These are phyloP conservation scores for Begonia masoniana DNA, from an alignment of 306 rosid species.

Conservation along the genomic window DNA sequence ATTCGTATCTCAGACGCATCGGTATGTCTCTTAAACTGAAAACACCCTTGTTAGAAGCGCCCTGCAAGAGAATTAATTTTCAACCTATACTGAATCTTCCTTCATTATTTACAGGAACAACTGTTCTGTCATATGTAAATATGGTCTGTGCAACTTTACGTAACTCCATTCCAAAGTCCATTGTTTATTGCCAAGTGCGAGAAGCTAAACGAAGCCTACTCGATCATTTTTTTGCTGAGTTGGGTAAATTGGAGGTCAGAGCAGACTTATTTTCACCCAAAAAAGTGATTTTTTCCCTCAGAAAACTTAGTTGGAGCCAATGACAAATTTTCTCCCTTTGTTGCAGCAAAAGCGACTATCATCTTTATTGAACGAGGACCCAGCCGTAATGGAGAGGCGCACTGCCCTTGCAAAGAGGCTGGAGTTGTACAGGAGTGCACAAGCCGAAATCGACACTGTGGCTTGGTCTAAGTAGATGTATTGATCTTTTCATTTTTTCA, in stretches of 20 bases:
- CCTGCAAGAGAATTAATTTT: too few relatives aligned
- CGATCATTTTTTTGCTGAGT: slow-evolving; percentile 64
- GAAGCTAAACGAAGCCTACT: slow-evolving; percentile 85
- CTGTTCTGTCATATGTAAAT: slow-evolving; percentile 68
- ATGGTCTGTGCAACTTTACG: slow-evolving; percentile 70
- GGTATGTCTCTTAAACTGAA: slow-evolving; percentile 26
- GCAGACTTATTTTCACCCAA: neutral
- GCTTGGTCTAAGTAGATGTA: slow-evolving; percentile 78
- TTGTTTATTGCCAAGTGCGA: slow-evolving; percentile 82
- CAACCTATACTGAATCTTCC: neutral
- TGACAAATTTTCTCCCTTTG: neutral
- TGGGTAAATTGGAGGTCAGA: slow-evolving; percentile 76
- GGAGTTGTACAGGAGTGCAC: slow-evolving; percentile 82
- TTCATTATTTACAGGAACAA: slow-evolving; percentile 38
- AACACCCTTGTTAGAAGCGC: neutral
- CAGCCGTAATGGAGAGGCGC: slow-evolving; percentile 84
- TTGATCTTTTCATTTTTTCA: neutral
- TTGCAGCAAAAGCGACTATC: slow-evolving; percentile 62
- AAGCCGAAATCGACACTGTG: slow-evolving; percentile 73
- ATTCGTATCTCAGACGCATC: slow-evolving; percentile 75
- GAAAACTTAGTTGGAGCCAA: too few relatives aligned
- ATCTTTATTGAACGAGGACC: slow-evolving; percentile 79
- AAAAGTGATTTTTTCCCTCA: too few relatives aligned
- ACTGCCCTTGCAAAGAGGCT: slow-evolving; percentile 64
- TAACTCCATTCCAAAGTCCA: slow-evolving; percentile 76